Evolutionary conservation across 768 basidiomycete genomes (phyloP).

Genomic region (Crassisporium funariophilum): DNA sequence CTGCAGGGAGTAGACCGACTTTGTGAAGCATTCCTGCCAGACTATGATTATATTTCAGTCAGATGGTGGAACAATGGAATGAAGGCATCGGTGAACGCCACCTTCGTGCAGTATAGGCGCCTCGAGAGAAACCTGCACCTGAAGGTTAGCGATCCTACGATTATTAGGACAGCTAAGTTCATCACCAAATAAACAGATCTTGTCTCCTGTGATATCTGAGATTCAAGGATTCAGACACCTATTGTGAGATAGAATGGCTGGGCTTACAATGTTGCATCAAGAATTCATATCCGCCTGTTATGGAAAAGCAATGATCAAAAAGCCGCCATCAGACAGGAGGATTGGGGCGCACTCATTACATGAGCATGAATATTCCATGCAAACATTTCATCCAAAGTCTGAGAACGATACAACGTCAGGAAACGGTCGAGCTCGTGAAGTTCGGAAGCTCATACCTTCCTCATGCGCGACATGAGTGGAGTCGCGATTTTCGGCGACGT

Average conservation of each 20-base stretch:
- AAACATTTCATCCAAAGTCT: slow-evolving; percentile 52
- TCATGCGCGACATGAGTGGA: slow-evolving; percentile 37
- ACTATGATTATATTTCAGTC: slow-evolving; percentile 19
- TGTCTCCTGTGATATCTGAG: slow-evolving; percentile 52
- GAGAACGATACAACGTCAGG: not conserved
- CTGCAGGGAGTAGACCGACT: slow-evolving; percentile 48
- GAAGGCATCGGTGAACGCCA: slow-evolving; percentile 15
- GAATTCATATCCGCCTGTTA: slow-evolving; percentile 54
- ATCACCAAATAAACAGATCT: slow-evolving; percentile 62
- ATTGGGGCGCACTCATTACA: slow-evolving; percentile 43
- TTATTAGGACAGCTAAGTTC: not conserved
- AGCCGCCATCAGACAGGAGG: not conserved
- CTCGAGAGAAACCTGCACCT: slow-evolving; percentile 56
- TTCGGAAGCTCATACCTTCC: slow-evolving; percentile 33
- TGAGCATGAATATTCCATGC: slow-evolving; percentile 52
- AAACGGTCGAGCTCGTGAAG: too few relatives aligned
- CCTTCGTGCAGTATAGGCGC: slow-evolving; percentile 64
- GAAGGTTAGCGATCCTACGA: slow-evolving; percentile 1
- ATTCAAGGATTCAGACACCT: not conserved
- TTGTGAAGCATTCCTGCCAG: slow-evolving; percentile 57
- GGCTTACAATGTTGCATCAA: slow-evolving; percentile 58
- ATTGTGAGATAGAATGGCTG: not conserved
- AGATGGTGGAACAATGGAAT: not conserved
- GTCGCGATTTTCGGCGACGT: slow-evolving; percentile 38
- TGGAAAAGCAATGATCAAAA: not conserved